Base-by-base conservation (phyloP, 1,284 basidiomycete species). In the Cryptococcus sp. region DNA sequence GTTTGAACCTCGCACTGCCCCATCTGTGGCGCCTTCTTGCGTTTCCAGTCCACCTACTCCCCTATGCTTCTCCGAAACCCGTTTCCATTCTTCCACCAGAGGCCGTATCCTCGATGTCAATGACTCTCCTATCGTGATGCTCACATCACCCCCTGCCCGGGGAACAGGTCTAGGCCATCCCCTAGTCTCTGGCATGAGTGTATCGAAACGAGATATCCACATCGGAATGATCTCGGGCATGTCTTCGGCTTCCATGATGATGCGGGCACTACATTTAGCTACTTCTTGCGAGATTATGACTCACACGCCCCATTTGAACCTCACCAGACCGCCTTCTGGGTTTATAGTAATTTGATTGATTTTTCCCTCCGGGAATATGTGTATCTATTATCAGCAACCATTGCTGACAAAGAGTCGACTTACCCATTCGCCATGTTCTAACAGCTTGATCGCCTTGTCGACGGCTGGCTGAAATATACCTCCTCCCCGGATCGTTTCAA, bases 301-400 rank as follows among this genome's bases (percentile, higher is more conserved):
- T 72, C 70, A 91, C 85, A 97, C 79, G 52, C 94, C 96, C 96
- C 94, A 98, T 78, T 96, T 96, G 76, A 98, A 98, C 43, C 89
- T 79, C 5, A 85, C 79, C 55, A 98, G 71, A 40, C 78, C 76
- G 9, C 79, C 75, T 16, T 75, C 62, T 1, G 78, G 77, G 65
- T 86, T 84, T 9, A 79, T 75, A 21, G 78, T 67, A 23, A 84
- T 80, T 68, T 91, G 92, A 66, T 91, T 88, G 43, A 98, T 84
- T 61, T 87, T 88, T 21, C 94, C 93, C 74, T 98, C 96, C 0
- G 91, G 85, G 62, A 93, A 98, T 40, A 98, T 80, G 68, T 98
- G 94, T 11, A 97, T 79, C 91, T 93, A 58, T 4, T 10, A 18
- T 25, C 53, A 37, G 22, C 16, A 43, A 32, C 45, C 45, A 32